A percentile compares a stretch with the other conserved stretches of the same genome.
phyloP scores from a whole-genome alignment of 306 rosid genomes.

The Rosa persica region DNA sequence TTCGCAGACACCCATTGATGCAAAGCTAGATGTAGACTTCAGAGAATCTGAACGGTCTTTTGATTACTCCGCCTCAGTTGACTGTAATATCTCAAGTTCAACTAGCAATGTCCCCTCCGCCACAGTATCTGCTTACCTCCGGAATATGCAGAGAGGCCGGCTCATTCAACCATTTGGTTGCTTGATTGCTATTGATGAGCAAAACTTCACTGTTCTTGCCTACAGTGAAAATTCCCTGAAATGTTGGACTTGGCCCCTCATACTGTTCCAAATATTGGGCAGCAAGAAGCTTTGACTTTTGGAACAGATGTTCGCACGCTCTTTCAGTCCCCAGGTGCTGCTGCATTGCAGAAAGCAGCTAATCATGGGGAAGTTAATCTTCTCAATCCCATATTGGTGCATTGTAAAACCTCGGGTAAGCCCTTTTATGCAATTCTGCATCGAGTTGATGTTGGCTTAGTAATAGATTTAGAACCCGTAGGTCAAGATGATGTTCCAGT shows the following conservation, averaged over 20 bases:
- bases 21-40: slow-evolving; percentile 38
- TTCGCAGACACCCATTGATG: slow-evolving; percentile 41
- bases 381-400: slow-evolving; percentile 44
- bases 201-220: slow-evolving; percentile 39
- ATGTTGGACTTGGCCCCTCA: slow-evolving; percentile 52
- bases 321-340: slow-evolving; percentile 39
- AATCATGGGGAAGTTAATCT: slow-evolving; percentile 39
- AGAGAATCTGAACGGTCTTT: slow-evolving; percentile 27
- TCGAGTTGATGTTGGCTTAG: slow-evolving; percentile 38
- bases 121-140: slow-evolving; percentile 42
- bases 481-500: slow-evolving; percentile 42
- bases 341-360: slow-evolving; percentile 46
- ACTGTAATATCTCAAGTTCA: slow-evolving; percentile 32
- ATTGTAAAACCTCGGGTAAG: slow-evolving; percentile 42
- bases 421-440: slow-evolving; percentile 52
- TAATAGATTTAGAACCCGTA: slow-evolving; percentile 48
- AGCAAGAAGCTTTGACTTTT: slow-evolving; percentile 41
- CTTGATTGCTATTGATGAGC: slow-evolving; percentile 39
- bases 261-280: slow-evolving; percentile 44
- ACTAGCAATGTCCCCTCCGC: slow-evolving; percentile 39
- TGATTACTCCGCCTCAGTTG: slow-evolving; percentile 34
- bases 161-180: slow-evolving; percentile 49
- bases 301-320: slow-evolving; percentile 41
- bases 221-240: slow-evolving; percentile 45
- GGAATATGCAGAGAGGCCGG: slow-evolving; percentile 39